Conservation (phyloP, 1,139 yeast genomes). For the Arxiozyma bovina region DNA sequence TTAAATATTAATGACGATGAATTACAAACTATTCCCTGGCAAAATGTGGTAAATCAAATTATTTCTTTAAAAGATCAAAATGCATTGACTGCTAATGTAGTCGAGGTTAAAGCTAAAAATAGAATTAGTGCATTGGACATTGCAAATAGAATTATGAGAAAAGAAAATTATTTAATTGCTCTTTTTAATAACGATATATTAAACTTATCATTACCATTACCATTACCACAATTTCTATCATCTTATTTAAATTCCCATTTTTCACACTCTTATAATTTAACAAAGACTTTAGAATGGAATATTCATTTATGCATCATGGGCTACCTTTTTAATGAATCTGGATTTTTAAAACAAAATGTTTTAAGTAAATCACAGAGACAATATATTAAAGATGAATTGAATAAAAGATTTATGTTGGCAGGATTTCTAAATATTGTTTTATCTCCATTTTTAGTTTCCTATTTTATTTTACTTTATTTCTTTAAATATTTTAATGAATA, state of each 20-base stretch:
- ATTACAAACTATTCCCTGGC: conserved; percentile 90
- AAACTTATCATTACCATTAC: conserved; percentile 51
- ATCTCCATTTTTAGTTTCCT: conserved; percentile 79
- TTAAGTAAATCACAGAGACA: conserved; percentile 66
- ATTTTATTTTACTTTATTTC: conserved; percentile 74
- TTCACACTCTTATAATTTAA: conserved; percentile 41
- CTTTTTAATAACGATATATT: conserved; percentile 70
- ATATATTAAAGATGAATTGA: conserved; percentile 57
- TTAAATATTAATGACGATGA: conserved; percentile 70
- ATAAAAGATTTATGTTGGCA: conserved; percentile 74
- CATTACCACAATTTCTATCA: conserved; percentile 47
- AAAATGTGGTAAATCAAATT: conserved; percentile 68
- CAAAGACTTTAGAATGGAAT: conserved; percentile 92
- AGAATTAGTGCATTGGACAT: conserved; percentile 86
- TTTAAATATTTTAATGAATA: conserved; percentile 90
- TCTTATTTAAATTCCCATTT: conserved; percentile 4
- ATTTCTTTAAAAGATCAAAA: conserved; percentile 72
- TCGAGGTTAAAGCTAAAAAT: conserved; percentile 60
- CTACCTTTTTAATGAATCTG: conserved; percentile 72
- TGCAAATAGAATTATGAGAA: conserved; percentile 92
- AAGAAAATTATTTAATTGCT: conserved; percentile 88
- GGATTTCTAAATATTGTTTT: conserved; percentile 73
- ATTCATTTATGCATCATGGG: conserved; percentile 80
- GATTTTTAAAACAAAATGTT: conserved; percentile 70
- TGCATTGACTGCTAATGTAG: conserved; percentile 42